Conservation (phyloP, 2,329 filamentous ascomycete genomes). For the Aspergillus melleus region DNA sequence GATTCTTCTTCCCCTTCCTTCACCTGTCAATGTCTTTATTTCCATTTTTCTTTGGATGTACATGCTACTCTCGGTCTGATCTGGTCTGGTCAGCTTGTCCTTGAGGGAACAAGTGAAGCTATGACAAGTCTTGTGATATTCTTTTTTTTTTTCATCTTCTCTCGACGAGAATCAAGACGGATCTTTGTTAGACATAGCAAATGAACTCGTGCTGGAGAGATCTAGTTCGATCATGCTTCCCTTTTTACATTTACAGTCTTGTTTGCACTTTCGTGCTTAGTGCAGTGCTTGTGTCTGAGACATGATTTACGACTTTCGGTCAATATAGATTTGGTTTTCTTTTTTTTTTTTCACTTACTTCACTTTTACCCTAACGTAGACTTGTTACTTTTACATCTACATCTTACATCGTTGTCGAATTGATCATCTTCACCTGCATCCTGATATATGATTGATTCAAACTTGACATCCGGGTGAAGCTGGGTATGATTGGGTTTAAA, state of each 20-base stretch:
- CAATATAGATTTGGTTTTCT: neutral
- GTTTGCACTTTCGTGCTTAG: neutral
- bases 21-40: constrained; percentile 10
- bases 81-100: constrained; percentile 10
- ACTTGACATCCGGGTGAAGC: no score
- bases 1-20: constrained; percentile 3
- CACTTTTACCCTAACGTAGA: neutral
- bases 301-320: neutral
- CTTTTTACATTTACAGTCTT: neutral
- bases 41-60: constrained; percentile 12
- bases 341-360: neutral
- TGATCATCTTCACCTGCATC: no score
- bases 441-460: no score
- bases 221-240: constrained; percentile 6
- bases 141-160: neutral
- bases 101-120: constrained; percentile 14
- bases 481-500: no score
- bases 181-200: constrained; percentile 14
- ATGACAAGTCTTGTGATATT: constrained; percentile 6
- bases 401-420: no score
- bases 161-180: constrained; percentile 14
- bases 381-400: neutral
- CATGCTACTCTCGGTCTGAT: constrained; percentile 11
- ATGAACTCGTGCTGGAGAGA: constrained; percentile 13
- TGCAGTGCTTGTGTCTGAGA: neutral